Percentiles rank a stretch among this genome's conserved stretches.
phyloP scores from a whole-genome alignment of 345 rosid genomes.

The Excoecaria agallocha region DNA sequence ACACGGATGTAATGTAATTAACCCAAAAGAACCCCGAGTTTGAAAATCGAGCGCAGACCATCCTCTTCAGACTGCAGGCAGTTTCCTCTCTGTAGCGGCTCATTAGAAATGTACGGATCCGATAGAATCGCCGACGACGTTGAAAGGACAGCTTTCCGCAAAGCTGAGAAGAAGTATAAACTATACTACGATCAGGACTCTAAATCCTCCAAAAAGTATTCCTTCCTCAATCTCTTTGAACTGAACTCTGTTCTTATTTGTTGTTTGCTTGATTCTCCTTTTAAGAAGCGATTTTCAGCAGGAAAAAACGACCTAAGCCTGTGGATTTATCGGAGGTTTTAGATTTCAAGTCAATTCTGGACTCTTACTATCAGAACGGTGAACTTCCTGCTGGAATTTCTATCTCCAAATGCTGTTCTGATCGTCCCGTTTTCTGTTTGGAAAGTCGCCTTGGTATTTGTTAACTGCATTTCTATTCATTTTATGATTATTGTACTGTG shows the following conservation, averaged over 20 bases:
- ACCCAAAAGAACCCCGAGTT: background rate
- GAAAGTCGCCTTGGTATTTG: constrained; percentile 62
- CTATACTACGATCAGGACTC: constrained; percentile 60
- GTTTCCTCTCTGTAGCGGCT: background rate
- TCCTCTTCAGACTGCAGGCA: background rate
- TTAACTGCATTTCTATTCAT: background rate
- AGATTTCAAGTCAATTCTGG: constrained; percentile 54
- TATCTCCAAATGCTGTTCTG: constrained; percentile 28
- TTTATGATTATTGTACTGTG: background rate
- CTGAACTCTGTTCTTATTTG: background rate
- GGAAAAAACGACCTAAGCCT: constrained; percentile 74
- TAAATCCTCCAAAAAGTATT: constrained; percentile 63
- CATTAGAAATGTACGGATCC: constrained; percentile 56
- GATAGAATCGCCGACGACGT: constrained; percentile 48
- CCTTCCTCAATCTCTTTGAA: background rate
- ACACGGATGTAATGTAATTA: no score
- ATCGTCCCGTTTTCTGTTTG: constrained; percentile 54
- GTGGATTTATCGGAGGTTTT: constrained; percentile 71
- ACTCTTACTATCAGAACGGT: constrained; percentile 38
- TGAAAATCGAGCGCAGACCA: background rate
- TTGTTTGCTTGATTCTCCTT: background rate
- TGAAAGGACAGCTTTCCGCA: constrained; percentile 71
- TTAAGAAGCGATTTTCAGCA: constrained; percentile 23
- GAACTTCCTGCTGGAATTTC: constrained; percentile 53
- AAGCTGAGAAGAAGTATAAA: constrained; percentile 91